These are phyloP conservation scores for Saksenaea vasiformis DNA, from an alignment of 371 early-diverging fungal genomes.

Conservation along the genomic window DNA sequence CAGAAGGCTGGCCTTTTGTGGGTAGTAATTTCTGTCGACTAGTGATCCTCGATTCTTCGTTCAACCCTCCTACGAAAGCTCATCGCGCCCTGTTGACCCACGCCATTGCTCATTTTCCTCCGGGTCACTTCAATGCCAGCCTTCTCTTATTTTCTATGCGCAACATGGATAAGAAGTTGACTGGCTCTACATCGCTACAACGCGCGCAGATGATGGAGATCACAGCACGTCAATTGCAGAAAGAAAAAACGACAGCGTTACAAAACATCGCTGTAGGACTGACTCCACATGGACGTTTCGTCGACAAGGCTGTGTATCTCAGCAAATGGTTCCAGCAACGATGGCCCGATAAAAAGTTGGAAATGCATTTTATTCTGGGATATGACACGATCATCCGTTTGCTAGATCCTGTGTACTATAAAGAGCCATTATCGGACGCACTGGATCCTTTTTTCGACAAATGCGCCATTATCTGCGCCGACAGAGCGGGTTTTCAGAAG, in stretches of 20 bases:
- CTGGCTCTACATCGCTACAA: conserved; percentile 50
- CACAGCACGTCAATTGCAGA: conserved; percentile 24
- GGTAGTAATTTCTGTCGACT: conserved; percentile 10
- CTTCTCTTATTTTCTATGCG: conserved; percentile 57
- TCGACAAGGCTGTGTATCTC: conserved; percentile 58
- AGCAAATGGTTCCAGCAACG: conserved; percentile 9
- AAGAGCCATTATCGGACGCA: conserved; percentile 24
- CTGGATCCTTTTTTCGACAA: conserved; percentile 54
- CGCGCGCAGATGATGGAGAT: conserved; percentile 60
- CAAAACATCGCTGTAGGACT: conserved; percentile 47
- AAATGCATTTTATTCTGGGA: conserved; percentile 64
- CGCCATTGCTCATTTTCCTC: conserved; percentile 18
- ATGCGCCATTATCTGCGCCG: conserved; percentile 49
- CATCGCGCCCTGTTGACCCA: conserved; percentile 51
- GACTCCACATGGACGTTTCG: conserved; percentile 57
- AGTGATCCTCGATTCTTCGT: conserved; percentile 63
- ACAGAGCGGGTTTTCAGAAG: conserved; percentile 36
- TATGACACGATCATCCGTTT: conserved; percentile 63
- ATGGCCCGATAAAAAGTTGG: conserved; percentile 17
- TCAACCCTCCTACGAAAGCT: conserved; percentile 69
- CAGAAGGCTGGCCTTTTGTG: neutral
- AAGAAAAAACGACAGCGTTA: conserved; percentile 8
- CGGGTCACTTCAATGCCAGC: conserved; percentile 35
- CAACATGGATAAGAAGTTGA: conserved; percentile 61
- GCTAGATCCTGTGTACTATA: conserved; percentile 67